These are phyloP conservation scores for Ottelia alismoides DNA, from an alignment of 106 monocot genomes.

Conservation along the genomic window DNA sequence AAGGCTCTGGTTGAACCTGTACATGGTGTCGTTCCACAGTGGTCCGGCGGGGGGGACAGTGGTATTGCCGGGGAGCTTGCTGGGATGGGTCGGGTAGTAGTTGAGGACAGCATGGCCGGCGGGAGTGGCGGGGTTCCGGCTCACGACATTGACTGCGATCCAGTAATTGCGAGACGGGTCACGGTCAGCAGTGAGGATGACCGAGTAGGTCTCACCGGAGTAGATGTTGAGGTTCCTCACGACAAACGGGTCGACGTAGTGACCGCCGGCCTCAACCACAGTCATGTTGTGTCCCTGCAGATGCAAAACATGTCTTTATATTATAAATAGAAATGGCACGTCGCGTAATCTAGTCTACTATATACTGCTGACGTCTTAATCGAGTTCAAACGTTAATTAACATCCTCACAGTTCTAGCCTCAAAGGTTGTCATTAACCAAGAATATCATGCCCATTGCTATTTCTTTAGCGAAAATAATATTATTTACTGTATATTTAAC, in stretches of 20 bases:
- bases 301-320: no score
- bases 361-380: not conserved
- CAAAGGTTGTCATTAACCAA: not conserved
- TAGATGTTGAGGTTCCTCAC: slow-evolving; percentile 66
- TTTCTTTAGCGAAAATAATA: no score
- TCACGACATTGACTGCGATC: slow-evolving; percentile 50
- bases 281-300: slow-evolving; percentile 75
- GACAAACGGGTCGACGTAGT: slow-evolving; percentile 60
- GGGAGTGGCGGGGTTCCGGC: slow-evolving; percentile 36
- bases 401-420: no score
- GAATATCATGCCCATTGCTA: no score
- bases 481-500: no score
- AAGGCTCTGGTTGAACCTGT: slow-evolving; percentile 34
- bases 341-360: no score
- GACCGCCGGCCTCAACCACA: slow-evolving; percentile 70
- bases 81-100: slow-evolving; percentile 48
- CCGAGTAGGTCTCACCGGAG: slow-evolving; percentile 94
- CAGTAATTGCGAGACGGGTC: slow-evolving; percentile 72
- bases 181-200: slow-evolving; percentile 56
- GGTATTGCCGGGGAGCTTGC: slow-evolving; percentile 16
- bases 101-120: slow-evolving; percentile 56
- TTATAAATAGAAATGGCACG: no score
- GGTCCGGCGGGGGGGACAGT: slow-evolving; percentile 34
- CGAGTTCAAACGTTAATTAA: no score
- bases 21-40: slow-evolving; percentile 47